A percentile compares a stretch with the other conserved stretches of the same genome.
Evolutionary conservation across 805 yeast genomes (phyloP).

Genomic region (Metahyphopichia silvanorum): DNA sequence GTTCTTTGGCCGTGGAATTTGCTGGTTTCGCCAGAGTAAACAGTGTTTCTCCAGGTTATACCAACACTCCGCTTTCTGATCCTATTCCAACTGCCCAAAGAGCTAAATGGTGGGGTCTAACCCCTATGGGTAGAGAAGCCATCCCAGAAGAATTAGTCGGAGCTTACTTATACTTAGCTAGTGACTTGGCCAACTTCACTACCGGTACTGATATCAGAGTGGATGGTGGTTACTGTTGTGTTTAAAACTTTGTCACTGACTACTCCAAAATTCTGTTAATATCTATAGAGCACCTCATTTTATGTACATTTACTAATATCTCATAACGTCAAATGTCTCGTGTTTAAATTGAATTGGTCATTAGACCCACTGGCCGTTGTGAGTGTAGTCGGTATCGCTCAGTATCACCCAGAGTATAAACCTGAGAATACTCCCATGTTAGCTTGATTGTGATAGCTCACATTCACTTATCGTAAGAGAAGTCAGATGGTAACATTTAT

Average conservation of each 20-base stretch:
- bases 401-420: too few relatives aligned
- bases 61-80: conserved; percentile 36
- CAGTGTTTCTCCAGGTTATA: conserved; percentile 43
- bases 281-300: too few relatives aligned
- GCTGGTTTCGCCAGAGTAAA: conserved; percentile 45
- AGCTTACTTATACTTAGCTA: conserved; percentile 43
- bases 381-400: too few relatives aligned
- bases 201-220: conserved; percentile 45
- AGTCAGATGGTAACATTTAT: too few relatives aligned
- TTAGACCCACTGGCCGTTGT: too few relatives aligned
- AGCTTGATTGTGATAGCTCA: too few relatives aligned
- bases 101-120: conserved; percentile 36
- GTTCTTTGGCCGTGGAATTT: conserved; percentile 46
- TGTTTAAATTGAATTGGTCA: too few relatives aligned
- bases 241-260: background rate
- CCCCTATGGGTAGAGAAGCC: conserved; percentile 47
- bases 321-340: too few relatives aligned
- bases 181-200: conserved; percentile 42
- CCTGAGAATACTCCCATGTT: too few relatives aligned
- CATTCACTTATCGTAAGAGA: too few relatives aligned
- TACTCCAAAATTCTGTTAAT: too few relatives aligned
- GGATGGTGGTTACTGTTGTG: conserved; percentile 43
- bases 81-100: conserved; percentile 31
- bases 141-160: conserved; percentile 43
- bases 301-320: too few relatives aligned